Evolutionary conservation across 768 basidiomycete genomes (phyloP).

Genomic region (Termitomyces sp.): DNA sequence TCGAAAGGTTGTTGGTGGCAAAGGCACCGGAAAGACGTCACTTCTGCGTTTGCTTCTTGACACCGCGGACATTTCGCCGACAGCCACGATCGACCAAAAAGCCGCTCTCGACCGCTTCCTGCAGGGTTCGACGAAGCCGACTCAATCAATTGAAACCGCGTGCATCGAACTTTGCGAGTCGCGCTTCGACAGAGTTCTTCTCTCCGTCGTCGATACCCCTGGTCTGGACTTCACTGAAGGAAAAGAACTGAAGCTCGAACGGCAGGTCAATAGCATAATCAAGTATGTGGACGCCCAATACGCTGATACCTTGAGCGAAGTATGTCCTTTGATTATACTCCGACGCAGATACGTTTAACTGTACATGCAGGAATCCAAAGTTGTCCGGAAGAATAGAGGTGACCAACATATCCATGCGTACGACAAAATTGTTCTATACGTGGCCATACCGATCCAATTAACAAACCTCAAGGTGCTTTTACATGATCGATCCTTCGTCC

Average conservation of each 20-base stretch:
- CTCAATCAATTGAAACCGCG: conserved; percentile 61
- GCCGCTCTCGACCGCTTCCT: conserved; percentile 63
- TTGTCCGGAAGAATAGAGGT: conserved; percentile 80
- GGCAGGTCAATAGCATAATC: conserved; percentile 69
- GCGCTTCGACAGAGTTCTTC: conserved; percentile 70
- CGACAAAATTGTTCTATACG: conserved; percentile 24
- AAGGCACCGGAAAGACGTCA: conserved; percentile 84
- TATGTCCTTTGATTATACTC: conserved; percentile 25
- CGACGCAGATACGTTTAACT: background rate
- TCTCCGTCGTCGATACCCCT: conserved; percentile 85
- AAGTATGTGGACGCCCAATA: conserved; percentile 80
- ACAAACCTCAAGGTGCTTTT: conserved; percentile 59
- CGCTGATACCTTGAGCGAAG: conserved; percentile 86
- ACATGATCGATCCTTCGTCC: conserved; percentile 77
- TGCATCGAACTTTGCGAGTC: conserved; percentile 83
- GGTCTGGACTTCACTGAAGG: conserved; percentile 75
- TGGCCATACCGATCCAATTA: conserved; percentile 8
- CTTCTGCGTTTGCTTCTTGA: conserved; percentile 76
- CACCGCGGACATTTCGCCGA: conserved; percentile 78
- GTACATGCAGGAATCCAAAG: conserved; percentile 72
- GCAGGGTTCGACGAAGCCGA: conserved; percentile 54
- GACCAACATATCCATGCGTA: conserved; percentile 90
- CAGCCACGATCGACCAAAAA: conserved; percentile 72
- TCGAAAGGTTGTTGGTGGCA: conserved; percentile 71
- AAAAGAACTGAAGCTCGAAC: conserved; percentile 73